These are phyloP conservation scores for Euphorbia schlechtendalii DNA, from an alignment of 441 rosid species.

Conservation along the genomic window DNA sequence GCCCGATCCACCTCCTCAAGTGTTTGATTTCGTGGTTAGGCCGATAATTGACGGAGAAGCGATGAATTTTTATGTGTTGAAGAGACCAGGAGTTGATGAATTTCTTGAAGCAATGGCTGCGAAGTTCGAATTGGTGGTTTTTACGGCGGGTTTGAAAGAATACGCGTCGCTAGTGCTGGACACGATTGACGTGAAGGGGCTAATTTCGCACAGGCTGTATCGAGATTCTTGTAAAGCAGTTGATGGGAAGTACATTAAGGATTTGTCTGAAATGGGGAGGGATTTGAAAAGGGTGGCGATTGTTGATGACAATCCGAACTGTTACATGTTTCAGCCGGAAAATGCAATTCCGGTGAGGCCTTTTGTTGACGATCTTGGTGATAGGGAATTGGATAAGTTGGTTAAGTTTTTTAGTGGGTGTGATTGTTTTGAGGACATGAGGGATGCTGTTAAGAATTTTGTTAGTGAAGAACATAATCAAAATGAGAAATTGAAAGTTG, in stretches of 20 bases:
- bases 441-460: conserved; percentile 57
- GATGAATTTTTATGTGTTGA: conserved; percentile 61
- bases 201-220: conserved; percentile 52
- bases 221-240: conserved; percentile 56
- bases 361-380: conserved; percentile 46
- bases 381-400: conserved; percentile 49
- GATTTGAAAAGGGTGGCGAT: conserved; percentile 52
- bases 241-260: conserved; percentile 64
- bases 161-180: conserved; percentile 75
- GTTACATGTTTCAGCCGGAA: conserved; percentile 64
- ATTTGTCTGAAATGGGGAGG: conserved; percentile 54
- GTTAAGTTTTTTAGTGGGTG: conserved; percentile 45
- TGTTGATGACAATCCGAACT: conserved; percentile 65
- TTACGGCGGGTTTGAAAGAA: conserved; percentile 73
- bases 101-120: conserved; percentile 48
- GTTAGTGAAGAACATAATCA: conserved; percentile 5
- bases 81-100: conserved; percentile 73
- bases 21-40: conserved; percentile 53
- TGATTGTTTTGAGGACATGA: conserved; percentile 53
- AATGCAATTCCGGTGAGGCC: conserved; percentile 69
- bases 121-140: conserved; percentile 64
- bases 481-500: background rate
- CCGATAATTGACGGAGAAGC: conserved; percentile 57
- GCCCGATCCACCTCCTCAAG: conserved; percentile 50
- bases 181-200: conserved; percentile 36